Base-by-base conservation (phyloP, 2,329 filamentous ascomycete species). In the Albifimbria verrucaria region DNA sequence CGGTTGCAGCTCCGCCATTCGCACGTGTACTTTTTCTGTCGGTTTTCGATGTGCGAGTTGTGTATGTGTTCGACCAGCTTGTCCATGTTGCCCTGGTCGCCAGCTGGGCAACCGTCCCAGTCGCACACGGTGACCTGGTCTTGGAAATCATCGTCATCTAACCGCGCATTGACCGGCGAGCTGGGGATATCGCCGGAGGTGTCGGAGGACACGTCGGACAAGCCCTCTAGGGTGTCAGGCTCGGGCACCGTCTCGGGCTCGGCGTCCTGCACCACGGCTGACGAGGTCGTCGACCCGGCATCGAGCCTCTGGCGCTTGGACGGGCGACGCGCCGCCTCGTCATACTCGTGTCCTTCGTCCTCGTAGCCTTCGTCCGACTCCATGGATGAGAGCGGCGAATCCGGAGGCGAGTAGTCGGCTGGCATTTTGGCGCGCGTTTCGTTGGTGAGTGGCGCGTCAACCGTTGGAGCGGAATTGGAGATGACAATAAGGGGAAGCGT, bases 21-120 rank as follows among this genome's bases (percentile, higher is more conserved):
- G 73, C 94, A 99, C n/a, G 90, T 92, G 69, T 97, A 97, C 71
- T 94, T 96, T 74, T 96, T 96, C 74, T 94, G 90, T 51, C 92
- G 85, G 56, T 87, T 90, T 66, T 94, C 91, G 65, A 97, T 96
- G 72, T 99, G 94, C 54, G 93, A 90, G 65, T 92, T 88, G 72
- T 97, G 93, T 55, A 94, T 89, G 65, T 94, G 89, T 62, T 89
- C 83, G 42, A 94, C 89, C 43, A 94, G 72, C 58, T 77, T 83
- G 70, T 94, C 89, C 89, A 93, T 93, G 65, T 92, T 89, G 17
- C 83, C 80, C 59, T 90, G 72, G 63, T 92, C 88, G 39, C 86
- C 87, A 3, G 78, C 83, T 41, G 77, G 75, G 66, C 89, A 94
- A 53, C 85, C 87, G 57, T 90, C 86, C 89, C 89, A 94, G 51